Base-by-base conservation (phyloP, 495 filamentous ascomycete species). In the Penicillium nucicola region DNA sequence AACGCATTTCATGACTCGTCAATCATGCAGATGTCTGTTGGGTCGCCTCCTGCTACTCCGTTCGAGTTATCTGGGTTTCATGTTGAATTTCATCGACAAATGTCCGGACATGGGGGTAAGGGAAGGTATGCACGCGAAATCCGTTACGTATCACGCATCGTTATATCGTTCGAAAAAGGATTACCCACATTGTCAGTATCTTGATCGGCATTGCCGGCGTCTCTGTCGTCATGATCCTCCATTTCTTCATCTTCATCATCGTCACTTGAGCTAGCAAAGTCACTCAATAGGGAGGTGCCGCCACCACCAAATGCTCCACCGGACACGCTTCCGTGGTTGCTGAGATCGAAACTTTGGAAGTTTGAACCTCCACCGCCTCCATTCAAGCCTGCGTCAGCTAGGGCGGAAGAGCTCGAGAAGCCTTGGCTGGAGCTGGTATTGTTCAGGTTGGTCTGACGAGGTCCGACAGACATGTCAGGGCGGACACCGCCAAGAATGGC, bases 241-340 rank as follows among this genome's bases (percentile, higher is more conserved):
- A 89, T 85, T 53, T 98, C 93, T 57, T 97, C 93, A 54, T 98
- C 93, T 48, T 97, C 93, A 58, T 97, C 93, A 56, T 95, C 93
- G 55, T 95, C 91, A 60, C 90, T 96, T 11, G 89, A 95, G 71
- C 87, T 93, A 55, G 88, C 90, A 67, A 97, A 98, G n/a, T 89
- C 92, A 64, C 89, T 93, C 48, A 91, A 77, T n/a, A 95, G 74
- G 28, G 85, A 84, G 46, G 81, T 82, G 33, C 81, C 78, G 55
- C 82, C 82, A 44, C 82, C 71, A 23, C 80, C 80, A 61, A 90
- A 90, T 13, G 81, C 78, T 20, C 84, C 84, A 45, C 83, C 76
- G 14, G 81, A 77, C 32, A 82, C 81, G 49, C 78, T 83, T 46
- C 79, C 77, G 53, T 83, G 79, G 46, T 84, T 85, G 25, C 25